phyloP scores from a whole-genome alignment of 176 grass and related monocot species.

The Bolboschoenus planiculmis region DNA sequence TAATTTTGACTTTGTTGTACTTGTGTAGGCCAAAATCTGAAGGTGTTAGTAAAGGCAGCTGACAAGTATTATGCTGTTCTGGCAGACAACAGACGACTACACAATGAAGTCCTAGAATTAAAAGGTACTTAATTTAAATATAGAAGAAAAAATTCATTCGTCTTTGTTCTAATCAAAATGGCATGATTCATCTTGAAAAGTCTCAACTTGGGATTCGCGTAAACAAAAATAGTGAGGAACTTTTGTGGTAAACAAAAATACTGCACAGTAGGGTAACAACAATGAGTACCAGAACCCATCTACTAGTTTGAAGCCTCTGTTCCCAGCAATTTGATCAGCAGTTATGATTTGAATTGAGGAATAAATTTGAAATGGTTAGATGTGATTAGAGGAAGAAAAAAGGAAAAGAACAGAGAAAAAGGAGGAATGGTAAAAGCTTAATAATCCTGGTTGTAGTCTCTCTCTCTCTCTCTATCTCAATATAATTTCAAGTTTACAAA shows the following conservation, averaged over 20 bases:
- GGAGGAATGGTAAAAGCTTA: not conserved
- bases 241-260: not conserved
- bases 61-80: slow-evolving; percentile 65
- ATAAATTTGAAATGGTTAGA: not conserved
- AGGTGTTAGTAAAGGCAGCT: slow-evolving; percentile 44
- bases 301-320: not conserved
- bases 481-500: too few relatives aligned
- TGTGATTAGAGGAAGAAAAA: not conserved
- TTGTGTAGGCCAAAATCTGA: slow-evolving; percentile 29
- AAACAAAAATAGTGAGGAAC: not conserved
- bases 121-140: slow-evolving; percentile 57
- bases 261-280: not conserved
- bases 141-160: not conserved
- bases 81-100: slow-evolving; percentile 73
- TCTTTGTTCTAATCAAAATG: not conserved
- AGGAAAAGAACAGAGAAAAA: not conserved
- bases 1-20: not conserved
- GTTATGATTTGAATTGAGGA: not conserved
- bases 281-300: not conserved
- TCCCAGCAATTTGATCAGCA: not conserved
- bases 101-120: slow-evolving; percentile 89
- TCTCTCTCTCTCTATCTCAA: too few relatives aligned
- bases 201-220: not conserved
- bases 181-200: not conserved
- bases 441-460: too few relatives aligned